A percentile compares a stretch with the other conserved stretches of the same genome.
phyloP scores from a whole-genome alignment of 345 rosid genomes.

The Brassica incana region DNA sequence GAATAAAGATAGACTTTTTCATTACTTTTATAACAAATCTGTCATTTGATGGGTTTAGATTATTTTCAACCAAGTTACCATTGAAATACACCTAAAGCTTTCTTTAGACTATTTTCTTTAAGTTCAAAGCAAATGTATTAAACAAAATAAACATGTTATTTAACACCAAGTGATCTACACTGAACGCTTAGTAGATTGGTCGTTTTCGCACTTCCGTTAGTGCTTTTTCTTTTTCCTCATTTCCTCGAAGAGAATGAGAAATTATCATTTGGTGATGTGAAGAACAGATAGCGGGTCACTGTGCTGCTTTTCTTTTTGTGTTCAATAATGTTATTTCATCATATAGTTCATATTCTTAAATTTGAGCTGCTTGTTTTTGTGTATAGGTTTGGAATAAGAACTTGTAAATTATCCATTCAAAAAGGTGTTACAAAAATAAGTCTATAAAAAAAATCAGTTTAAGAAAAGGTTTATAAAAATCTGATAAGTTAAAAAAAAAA shows the following conservation, averaged over 20 bases:
- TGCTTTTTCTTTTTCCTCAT: constrained; percentile 16
- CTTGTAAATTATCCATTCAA: background rate
- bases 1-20: no score
- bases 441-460: no score
- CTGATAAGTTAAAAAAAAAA: background rate
- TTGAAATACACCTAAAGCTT: background rate
- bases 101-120: background rate
- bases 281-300: constrained; percentile 7
- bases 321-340: background rate
- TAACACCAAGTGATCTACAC: background rate
- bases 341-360: background rate
- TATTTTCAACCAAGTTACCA: background rate
- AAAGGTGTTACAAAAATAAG: no score
- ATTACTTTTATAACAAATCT: background rate
- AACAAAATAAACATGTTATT: background rate
- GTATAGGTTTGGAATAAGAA: constrained; percentile 1
- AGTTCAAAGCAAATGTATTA: background rate
- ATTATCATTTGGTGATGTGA: constrained; percentile 14
- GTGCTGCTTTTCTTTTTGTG: background rate
- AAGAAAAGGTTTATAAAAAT: background rate
- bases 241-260: constrained; percentile 22
- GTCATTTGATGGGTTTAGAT: background rate
- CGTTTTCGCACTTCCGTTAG: constrained; percentile 24
- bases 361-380: constrained; percentile 5
- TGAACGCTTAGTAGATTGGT: background rate